Evolutionary conservation across 2,329 filamentous ascomycete genomes (phyloP).

Genomic region (Zasmidium angulare): DNA sequence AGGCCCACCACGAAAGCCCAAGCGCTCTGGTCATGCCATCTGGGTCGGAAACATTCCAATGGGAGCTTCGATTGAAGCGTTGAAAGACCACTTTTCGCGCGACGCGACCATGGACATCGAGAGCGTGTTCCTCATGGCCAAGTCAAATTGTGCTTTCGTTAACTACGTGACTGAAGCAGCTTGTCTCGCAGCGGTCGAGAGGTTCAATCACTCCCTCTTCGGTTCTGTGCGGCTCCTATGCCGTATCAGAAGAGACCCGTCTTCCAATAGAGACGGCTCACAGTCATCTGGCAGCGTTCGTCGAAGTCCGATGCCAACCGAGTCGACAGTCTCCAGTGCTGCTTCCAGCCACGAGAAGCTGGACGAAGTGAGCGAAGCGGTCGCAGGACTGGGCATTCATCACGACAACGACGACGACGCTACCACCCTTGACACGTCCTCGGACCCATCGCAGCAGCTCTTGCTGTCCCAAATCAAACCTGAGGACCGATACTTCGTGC

Average conservation of each 20-base stretch:
- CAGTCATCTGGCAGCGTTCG: neutral
- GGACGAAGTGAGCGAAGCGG: neutral
- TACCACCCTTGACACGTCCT: neutral
- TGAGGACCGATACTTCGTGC: conserved; percentile 74
- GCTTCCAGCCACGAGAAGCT: neutral
- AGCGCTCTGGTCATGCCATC: conserved; percentile 76
- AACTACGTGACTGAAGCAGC: conserved; percentile 82
- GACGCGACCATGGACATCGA: conserved; percentile 73
- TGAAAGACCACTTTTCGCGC: conserved; percentile 88
- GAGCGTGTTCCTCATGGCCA: conserved; percentile 89
- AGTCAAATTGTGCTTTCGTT: conserved; percentile 95
- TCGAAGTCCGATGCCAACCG: neutral
- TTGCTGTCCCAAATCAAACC: neutral
- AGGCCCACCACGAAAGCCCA: conserved; percentile 64
- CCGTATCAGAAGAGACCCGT: conserved; percentile 60
- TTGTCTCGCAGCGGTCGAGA: conserved; percentile 72
- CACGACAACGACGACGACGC: neutral
- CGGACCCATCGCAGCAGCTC: neutral
- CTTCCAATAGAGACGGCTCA: neutral
- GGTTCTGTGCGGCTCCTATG: conserved; percentile 85
- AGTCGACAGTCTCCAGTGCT: neutral
- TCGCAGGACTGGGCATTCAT: conserved; percentile 1
- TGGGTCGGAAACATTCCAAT: conserved; percentile 95
- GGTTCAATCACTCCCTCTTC: conserved; percentile 87
- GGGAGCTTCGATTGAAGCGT: conserved; percentile 72